Evolutionary conservation across 345 rosid genomes (phyloP), one percentile per base, ranked within the genome.

Genomic region (Populus euphratica): DNA sequence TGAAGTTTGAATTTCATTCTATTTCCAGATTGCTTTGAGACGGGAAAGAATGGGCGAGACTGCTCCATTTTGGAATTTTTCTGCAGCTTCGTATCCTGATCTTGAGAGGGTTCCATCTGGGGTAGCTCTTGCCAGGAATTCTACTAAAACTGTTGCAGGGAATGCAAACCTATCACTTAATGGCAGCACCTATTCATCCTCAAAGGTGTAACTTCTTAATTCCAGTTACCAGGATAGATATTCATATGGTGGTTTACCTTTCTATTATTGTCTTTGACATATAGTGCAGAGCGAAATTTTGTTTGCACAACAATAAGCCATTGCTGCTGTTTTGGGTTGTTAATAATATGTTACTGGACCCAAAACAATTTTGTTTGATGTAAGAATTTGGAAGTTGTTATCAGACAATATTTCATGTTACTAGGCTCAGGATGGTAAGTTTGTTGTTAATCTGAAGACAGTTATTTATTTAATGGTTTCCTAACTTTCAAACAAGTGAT

Each of bases 11-110:
- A 77, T 54, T 44, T 73, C 64, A 27, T 16, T 78, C 50, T 23
- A 35, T 70, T 76, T 78, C 71, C 78, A 92, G 94, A 92, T 92
- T 86, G 95, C 97, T 82, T 76, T 92, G 74, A 88, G 95, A 85
- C 85, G 97, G 68, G 97, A 92, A 87, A 92, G 76, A 84, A 85
- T 92, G 93, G 95, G 97, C 21, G 90, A 91, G 77, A 88, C 89
- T 5, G 95, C 93, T 83, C 91, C 95, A 1, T 89, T 88, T 86
- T 91, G 97, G 97, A 89, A 87, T 65, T 92, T 92, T 86, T 88
- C 87, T 52, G 90, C 92, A 7, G 86, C 89, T 27, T 89, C 97
- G 61, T 90, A 88, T 86, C 89, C 93, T 61, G 88, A 88, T 69
- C 87, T 83, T 56, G 86, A 87, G 23, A 79, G 66, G 16, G 61